These are phyloP conservation scores for Stellera chamaejasme DNA, from an alignment of 345 rosid genomes.

Conservation along the genomic window DNA sequence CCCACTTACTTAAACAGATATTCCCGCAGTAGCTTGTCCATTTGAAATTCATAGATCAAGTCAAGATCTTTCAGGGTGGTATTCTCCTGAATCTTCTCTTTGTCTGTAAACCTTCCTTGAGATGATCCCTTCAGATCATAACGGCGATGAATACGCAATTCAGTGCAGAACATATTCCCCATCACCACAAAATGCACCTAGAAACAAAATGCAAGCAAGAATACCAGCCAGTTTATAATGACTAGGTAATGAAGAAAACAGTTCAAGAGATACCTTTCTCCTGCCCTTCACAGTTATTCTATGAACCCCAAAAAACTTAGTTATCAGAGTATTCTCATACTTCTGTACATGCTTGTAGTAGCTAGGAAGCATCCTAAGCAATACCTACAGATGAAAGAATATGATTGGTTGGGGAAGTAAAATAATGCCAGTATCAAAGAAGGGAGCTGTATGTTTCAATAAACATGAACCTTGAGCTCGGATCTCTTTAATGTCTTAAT, in stretches of 20 bases:
- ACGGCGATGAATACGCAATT: conserved; percentile 76
- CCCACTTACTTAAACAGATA: conserved; percentile 66
- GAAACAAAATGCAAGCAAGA: conserved; percentile 16
- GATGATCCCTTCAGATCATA: conserved; percentile 94
- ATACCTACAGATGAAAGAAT: conserved; percentile 38
- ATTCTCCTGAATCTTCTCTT: conserved; percentile 51
- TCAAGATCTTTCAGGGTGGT: conserved; percentile 90
- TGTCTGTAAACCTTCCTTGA: conserved; percentile 68
- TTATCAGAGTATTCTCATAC: conserved; percentile 89
- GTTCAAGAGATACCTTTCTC: conserved; percentile 48
- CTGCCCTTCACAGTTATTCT: conserved; percentile 64
- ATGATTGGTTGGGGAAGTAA: not conserved
- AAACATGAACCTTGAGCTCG: conserved; percentile 74
- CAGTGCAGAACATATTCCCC: conserved; percentile 99
- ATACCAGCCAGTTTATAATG: conserved; percentile 3
- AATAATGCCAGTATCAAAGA: not conserved
- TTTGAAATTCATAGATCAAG: conserved; percentile 65
- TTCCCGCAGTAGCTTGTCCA: conserved; percentile 79
- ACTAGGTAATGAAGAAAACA: conserved; percentile 7
- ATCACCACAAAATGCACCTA: conserved; percentile 97
- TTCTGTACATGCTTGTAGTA: conserved; percentile 64
- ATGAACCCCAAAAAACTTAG: conserved; percentile 90
- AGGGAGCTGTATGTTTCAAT: not conserved
- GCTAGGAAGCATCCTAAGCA: conserved; percentile 73
- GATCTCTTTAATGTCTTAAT: conserved; percentile 77